A percentile compares a stretch with the other conserved stretches of the same genome.
Conservation (phyloP, 2,329 filamentous ascomycete genomes). For the Aspergillus aculeatus region DNA sequence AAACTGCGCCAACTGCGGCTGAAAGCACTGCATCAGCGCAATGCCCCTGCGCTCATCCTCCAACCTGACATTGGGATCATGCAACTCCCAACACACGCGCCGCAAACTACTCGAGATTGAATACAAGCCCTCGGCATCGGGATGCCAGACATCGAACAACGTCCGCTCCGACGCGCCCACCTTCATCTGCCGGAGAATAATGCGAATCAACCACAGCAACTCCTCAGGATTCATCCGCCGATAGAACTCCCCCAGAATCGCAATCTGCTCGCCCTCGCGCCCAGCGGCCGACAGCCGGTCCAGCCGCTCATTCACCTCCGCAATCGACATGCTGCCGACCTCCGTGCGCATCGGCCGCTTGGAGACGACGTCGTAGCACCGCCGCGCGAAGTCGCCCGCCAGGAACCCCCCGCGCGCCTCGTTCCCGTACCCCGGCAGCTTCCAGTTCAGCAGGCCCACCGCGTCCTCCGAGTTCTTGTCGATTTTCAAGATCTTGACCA, state of each 20-base stretch:
- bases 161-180: conserved; percentile 82
- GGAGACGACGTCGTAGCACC: conserved; percentile 81
- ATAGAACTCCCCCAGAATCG: conserved; percentile 82
- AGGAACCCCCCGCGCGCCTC: conserved; percentile 54
- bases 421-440: conserved; percentile 70
- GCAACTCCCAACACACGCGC: conserved; percentile 91
- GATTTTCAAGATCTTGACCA: conserved; percentile 92
- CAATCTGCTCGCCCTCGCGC: conserved; percentile 79
- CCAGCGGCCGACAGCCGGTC: conserved; percentile 73
- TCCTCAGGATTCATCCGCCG: conserved; percentile 89
- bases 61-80: conserved; percentile 69
- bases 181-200: conserved; percentile 80
- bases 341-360: conserved; percentile 75
- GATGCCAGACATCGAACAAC: conserved; percentile 78
- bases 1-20: conserved; percentile 91
- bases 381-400: conserved; percentile 87
- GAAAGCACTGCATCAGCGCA: conserved; percentile 88
- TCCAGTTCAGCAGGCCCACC: conserved; percentile 85
- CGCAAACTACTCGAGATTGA: conserved; percentile 87
- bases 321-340: conserved; percentile 77
- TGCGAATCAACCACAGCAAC: conserved; percentile 89
- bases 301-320: conserved; percentile 82
- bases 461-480: conserved; percentile 87
- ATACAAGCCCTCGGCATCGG: conserved; percentile 74
- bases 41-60: conserved; percentile 74